Base-by-base conservation (phyloP, 148 eudicot genomes). In the Rhododendron henanense region DNA sequence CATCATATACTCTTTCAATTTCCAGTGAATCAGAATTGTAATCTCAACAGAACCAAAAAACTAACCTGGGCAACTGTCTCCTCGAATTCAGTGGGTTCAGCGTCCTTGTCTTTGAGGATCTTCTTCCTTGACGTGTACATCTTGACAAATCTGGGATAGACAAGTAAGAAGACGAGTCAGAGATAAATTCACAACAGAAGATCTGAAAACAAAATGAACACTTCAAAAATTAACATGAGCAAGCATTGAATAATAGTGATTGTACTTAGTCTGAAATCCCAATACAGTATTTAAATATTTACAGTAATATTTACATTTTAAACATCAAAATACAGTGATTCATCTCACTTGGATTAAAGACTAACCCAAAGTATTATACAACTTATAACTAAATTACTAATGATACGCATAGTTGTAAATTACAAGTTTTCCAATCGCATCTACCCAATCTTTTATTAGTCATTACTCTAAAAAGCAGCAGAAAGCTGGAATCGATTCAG, bases 1-100 rank as follows among this genome's bases (percentile, higher is more conserved):
- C 25, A 9, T 47, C 28, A n/a, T 35, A 2, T 6, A 18, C 15
- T 28, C 45, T 69, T 21, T 10, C 1, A 10, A n/a, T 23, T 47
- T 31, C 9, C 5, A 33, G 23, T 37, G 39, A 8, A 21, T 48
- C 25, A 10, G 6, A 55, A 77, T 31, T 7, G n/a, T 33, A 19
- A 45, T n/a, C 51, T 37, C 14, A 67, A 25, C 0, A 90, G 25
- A 14, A 2, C 84, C 23, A 47, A 19, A 31, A 63, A 31, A 69
- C 59, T 35, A 45, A 92, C 98, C 96, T 94, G 98, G 25, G 96
- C 94, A 90, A 94, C 96, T 75, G 90, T 21, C 90, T 93, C 98
- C 83, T 94, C 98, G 28, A 93, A 91, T 19, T 93, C 98, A 67
- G 90, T 89, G 8, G 94, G 94, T 35, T 93, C 96, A 18, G 90